Evolutionary conservation across 1,284 basidiomycete species (phyloP), one percentile per base, ranked within the genome.

Genomic region (Erythrobasidium hasegawianum): DNA sequence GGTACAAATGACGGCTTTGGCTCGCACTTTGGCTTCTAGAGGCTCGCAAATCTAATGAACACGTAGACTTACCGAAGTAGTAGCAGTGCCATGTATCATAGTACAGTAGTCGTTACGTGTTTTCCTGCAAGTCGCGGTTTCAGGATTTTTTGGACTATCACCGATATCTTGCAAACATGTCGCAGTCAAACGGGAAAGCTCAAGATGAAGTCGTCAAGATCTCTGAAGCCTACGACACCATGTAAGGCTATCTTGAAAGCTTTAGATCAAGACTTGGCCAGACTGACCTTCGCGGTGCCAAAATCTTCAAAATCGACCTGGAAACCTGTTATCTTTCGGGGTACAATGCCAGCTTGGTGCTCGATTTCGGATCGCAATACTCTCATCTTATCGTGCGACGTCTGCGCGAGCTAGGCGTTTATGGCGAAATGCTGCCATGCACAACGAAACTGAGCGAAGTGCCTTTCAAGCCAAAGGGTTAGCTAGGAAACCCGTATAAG

Each of bases 381-480:
- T 97, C 94, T 73, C 96, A 98, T 81, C 82, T 99, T 72, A 98
- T 98, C 80, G 97, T 95, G 18, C 82, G 96, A 77, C 84, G 96
- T 86, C 97, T 95, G 83, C 89, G 96, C 77, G 96, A 99, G 79
- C 85, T 95, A 77, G 93, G 92, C 70, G 91, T 98, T 64, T 98
- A 98, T 79, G 96, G 95, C 70, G 96, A 99, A 81, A 85, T 99
- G 77, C 86, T 97, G 81, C 93, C 96, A 43, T 99, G 96, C 79
- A 99, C 95, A 2, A 88, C 90, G 64, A 90, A 90, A 80, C 84
- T 98, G 71, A 83, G 85, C 71, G 90, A 97, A 69, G 81, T 99
- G 49, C 84, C 84, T 59, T 98, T 96, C 85, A 92, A 88, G 76
- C 96, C 96, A 1, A 97, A 95, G 81, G 95, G 93, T n/a, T n/a